These are phyloP conservation scores for Cicer yamashitae DNA, from an alignment of 306 rosid species.

Conservation along the genomic window DNA sequence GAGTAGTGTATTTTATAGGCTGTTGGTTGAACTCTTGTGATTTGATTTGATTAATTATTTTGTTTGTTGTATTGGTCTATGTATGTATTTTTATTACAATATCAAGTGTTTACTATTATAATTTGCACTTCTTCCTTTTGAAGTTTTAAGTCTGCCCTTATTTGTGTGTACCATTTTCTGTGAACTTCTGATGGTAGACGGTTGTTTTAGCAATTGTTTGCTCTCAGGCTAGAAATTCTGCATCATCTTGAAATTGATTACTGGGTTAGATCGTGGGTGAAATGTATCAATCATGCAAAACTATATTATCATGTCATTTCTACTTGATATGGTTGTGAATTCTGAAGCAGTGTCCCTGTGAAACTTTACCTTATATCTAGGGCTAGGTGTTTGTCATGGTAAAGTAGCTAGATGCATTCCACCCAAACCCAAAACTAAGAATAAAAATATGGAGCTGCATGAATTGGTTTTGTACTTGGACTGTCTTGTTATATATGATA, in stretches of 20 bases:
- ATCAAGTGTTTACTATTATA: not conserved
- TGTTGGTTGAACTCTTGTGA: not conserved
- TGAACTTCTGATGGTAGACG: conserved; percentile 28
- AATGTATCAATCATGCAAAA: conserved; percentile 15
- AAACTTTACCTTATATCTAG: not conserved
- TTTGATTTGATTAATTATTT: not conserved
- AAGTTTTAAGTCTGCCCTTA: not conserved
- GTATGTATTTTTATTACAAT: not conserved
- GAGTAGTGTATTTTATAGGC: too few relatives aligned
- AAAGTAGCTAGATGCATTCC: conserved; percentile 29
- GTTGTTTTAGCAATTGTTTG: conserved; percentile 17
- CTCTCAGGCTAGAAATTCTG: conserved; percentile 11
- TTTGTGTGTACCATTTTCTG: not conserved
- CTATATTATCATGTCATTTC: not conserved
- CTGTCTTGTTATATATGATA: not conserved
- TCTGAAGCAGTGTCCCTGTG: not conserved
- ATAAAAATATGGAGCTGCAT: conserved; percentile 17
- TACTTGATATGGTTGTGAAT: conserved; percentile 7
- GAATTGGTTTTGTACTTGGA: conserved; percentile 18
- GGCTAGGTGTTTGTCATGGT: not conserved
- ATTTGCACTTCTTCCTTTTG: not conserved
- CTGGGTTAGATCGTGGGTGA: not conserved
- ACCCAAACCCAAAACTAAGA: conserved; percentile 10
- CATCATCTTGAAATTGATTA: conserved; percentile 4
- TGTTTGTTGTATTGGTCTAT: not conserved